Conservation (phyloP, 305 asterid genomes). For the Petunia hybrid region DNA sequence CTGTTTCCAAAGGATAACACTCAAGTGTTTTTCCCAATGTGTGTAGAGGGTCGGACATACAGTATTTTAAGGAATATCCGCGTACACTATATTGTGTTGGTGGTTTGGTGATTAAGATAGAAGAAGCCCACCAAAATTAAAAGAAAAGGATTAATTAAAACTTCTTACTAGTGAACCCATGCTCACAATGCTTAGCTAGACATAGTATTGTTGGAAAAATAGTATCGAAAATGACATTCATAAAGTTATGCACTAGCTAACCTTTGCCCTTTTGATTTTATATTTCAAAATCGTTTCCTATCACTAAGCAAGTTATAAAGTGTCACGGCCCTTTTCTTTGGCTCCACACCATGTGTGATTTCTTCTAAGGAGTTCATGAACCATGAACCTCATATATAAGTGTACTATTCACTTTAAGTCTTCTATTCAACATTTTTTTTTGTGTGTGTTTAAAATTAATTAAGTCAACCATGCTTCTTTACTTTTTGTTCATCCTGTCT, state of each 20-base stretch:
- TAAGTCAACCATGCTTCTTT: neutral
- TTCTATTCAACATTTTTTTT: neutral
- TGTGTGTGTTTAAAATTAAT: neutral
- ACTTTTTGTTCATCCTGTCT: too few relatives aligned
- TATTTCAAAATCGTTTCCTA: neutral
- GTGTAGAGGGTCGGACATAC: too few relatives aligned
- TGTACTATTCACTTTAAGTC: neutral
- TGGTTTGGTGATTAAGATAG: neutral
- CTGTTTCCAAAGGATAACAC: too few relatives aligned
- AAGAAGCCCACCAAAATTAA: neutral
- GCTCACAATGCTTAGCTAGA: neutral
- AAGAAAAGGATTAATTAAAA: neutral
- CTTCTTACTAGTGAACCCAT: neutral
- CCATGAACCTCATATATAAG: neutral
- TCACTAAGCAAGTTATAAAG: neutral
- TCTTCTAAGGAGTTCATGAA: neutral
- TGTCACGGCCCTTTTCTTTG: neutral
- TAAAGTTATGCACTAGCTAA: neutral
- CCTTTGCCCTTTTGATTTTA: neutral
- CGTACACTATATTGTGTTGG: conserved; percentile 1
- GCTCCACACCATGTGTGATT: neutral
- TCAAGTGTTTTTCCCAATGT: too few relatives aligned
- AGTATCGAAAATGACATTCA: neutral
- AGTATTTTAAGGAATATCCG: neutral
- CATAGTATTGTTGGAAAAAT: conserved; percentile 12